A percentile compares a stretch with the other conserved stretches of the same genome.
phyloP scores from a whole-genome alignment of 345 rosid genomes.

The Brassica rapa region DNA sequence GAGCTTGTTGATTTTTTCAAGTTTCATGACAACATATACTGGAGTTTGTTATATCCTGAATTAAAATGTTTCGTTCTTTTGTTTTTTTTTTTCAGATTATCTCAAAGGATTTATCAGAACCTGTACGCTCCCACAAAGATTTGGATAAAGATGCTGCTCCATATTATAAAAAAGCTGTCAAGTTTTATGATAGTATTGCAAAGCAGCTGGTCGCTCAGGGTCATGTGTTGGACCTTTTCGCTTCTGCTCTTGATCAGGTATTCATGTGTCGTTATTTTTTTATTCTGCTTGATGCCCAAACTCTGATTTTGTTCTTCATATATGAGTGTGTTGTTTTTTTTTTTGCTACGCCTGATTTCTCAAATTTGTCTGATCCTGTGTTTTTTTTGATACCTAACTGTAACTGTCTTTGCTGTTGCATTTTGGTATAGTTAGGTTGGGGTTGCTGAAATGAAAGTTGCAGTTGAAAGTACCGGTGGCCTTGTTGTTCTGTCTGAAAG shows the following conservation, averaged over 20 bases:
- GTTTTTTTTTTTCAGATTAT: conserved; percentile 63
- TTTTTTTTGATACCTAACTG: conserved; percentile 31
- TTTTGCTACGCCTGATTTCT: background rate
- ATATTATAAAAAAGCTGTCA: conserved; percentile 90
- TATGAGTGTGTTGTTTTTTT: background rate
- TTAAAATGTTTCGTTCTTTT: background rate
- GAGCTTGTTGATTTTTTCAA: conserved; percentile 23
- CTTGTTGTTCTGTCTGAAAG: conserved; percentile 96
- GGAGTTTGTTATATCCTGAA: conserved; percentile 8
- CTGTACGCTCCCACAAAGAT: conserved; percentile 99
- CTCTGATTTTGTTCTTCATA: conserved; percentile 4
- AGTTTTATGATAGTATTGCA: conserved; percentile 83
- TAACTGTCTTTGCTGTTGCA: conserved; percentile 42
- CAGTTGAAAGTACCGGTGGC: conserved; percentile 96
- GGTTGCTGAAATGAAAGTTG: conserved; percentile 98
- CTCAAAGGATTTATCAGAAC: conserved; percentile 95
- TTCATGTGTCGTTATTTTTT: conserved; percentile 36
- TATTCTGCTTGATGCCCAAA: conserved; percentile 17
- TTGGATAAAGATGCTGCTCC: conserved; percentile 99
- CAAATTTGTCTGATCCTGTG: background rate
- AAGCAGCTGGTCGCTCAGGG: conserved; percentile 98
- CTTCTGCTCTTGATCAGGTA: conserved; percentile 99
- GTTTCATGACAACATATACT: background rate
- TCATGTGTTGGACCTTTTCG: conserved; percentile 95
- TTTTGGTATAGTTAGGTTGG: conserved; percentile 74